Evolutionary conservation across 768 basidiomycete species (phyloP), one percentile per base, ranked within the genome.

Genomic region (Holtermannia corniformis): DNA sequence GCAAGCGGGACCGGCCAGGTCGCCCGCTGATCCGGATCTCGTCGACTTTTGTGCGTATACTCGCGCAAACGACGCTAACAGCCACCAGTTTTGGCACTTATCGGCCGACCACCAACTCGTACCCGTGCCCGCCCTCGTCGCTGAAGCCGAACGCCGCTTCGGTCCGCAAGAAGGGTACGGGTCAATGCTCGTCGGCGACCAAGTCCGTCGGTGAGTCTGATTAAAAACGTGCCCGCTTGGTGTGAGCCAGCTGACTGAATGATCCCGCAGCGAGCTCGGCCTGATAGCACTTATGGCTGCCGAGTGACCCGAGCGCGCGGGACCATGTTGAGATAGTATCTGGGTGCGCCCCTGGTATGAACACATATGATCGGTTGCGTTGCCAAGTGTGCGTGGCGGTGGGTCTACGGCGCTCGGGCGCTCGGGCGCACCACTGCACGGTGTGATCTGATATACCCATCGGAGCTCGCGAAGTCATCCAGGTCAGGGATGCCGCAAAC

Each of bases 1-100:
- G 85, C 41, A 83, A 78, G 60, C 58, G 60, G 11, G 75, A 79
- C 54, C 76, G 74, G 54, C 82, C 88, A 1, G 78, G 81, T 50
- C 82, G 92, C n/a, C 92, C 92, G 12, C 75, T 85, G 28, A 87
- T 92, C 59, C 84, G 92, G n/a, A 91, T 97, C 58, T 92, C 90
- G 2, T 92, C 88, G 1, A 96, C 91, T 0, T 91, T 92, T 72
- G 72, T 73, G 45, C 50, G 69, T 61, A 12, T 13, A 10, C 27
- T 14, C n/a, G 13, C 3, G 49, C 22, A 22, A 10, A n/a, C 10
- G 5, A 16, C 47, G 21, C 47, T 47, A 19, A 51, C 12, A 11
- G 28, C 20, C 20, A n/a, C 19, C 26, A 70, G 68, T 95, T 95
- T 77, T 93, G 86, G 86, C 89, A 91, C 65, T 78, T 95, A 12